A percentile compares a stretch with the other conserved stretches of the same genome.
Conservation (phyloP, 176 grass and related monocot species). For the sorghum (Sorghum bicolor) region DNA sequence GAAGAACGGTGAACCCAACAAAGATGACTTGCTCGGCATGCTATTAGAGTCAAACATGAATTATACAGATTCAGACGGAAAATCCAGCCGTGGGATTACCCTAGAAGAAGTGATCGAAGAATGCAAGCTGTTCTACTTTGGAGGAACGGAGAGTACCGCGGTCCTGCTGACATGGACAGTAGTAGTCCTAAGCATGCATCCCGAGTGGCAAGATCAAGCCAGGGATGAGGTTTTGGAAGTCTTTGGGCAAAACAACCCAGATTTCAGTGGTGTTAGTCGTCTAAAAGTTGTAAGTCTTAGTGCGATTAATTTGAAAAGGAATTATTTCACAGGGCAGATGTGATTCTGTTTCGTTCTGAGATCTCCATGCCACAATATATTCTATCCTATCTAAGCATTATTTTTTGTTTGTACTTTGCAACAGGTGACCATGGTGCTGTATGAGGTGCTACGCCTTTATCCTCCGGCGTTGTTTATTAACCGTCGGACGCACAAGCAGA, state of each 20-base stretch:
- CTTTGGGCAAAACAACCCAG: slow-evolving; percentile 43
- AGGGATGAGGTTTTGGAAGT: slow-evolving; percentile 57
- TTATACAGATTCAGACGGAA: slow-evolving; percentile 7
- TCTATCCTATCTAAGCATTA: neutral
- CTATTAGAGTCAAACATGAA: slow-evolving; percentile 69
- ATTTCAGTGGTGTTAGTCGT: slow-evolving; percentile 44
- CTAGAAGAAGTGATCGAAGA: slow-evolving; percentile 75
- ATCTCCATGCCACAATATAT: neutral
- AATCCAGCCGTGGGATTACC: slow-evolving; percentile 31
- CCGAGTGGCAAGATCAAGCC: slow-evolving; percentile 64
- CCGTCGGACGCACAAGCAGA: slow-evolving; percentile 35
- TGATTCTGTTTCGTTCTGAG: neutral
- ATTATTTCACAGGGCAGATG: neutral
- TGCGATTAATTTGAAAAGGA: neutral
- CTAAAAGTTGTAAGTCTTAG: neutral
- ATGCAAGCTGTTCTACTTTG: slow-evolving; percentile 91
- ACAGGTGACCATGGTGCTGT: slow-evolving; percentile 73
- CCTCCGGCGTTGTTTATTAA: slow-evolving; percentile 23
- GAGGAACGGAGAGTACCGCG: slow-evolving; percentile 75
- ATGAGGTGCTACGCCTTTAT: slow-evolving; percentile 78
- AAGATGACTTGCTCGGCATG: slow-evolving; percentile 42
- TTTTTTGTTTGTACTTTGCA: neutral
- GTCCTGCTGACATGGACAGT: slow-evolving; percentile 79
- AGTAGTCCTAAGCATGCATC: slow-evolving; percentile 67
- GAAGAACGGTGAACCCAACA: neutral